A percentile compares a stretch with the other conserved stretches of the same genome.
These are phyloP conservation scores for Camelina neglecta DNA, from an alignment of 345 rosid genomes.

Conservation along the genomic window DNA sequence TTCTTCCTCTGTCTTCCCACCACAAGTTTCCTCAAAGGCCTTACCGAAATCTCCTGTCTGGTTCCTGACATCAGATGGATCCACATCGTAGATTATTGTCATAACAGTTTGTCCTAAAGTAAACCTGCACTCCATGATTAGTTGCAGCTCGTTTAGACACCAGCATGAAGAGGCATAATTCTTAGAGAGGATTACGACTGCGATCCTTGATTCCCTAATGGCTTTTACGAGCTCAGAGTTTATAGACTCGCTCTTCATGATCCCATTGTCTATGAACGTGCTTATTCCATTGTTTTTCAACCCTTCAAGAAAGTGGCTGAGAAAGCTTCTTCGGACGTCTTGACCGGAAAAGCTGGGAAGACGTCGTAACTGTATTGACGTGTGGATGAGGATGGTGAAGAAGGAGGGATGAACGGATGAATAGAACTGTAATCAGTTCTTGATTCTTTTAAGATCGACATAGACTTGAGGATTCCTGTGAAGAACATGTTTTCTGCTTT, in stretches of 20 bases:
- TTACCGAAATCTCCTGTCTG: slow-evolving; percentile 10
- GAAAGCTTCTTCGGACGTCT: slow-evolving; percentile 28
- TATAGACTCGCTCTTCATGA: slow-evolving; percentile 11
- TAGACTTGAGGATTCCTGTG: too few relatives aligned
- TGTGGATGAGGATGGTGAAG: too few relatives aligned
- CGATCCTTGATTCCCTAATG: slow-evolving; percentile 19
- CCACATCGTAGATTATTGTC: slow-evolving; percentile 17
- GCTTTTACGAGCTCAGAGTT: slow-evolving; percentile 1
- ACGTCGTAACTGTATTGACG: too few relatives aligned
- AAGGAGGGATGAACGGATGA: too few relatives aligned
- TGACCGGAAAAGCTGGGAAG: background rate
- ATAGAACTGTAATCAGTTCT: too few relatives aligned
- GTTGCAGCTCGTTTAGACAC: slow-evolving; percentile 20
- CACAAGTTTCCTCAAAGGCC: slow-evolving; percentile 6
- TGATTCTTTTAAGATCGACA: too few relatives aligned
- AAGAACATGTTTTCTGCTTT: too few relatives aligned
- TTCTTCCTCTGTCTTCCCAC: background rate
- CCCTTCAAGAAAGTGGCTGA: slow-evolving; percentile 25
- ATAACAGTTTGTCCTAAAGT: slow-evolving; percentile 12
- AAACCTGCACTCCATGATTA: slow-evolving; percentile 18
- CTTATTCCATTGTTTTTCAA: background rate
- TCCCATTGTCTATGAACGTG: slow-evolving; percentile 13
- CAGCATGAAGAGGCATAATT: slow-evolving; percentile 32
- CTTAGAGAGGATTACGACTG: slow-evolving; percentile 13
- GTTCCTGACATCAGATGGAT: slow-evolving; percentile 30